Evolutionary conservation across 2,329 filamentous ascomycete species (phyloP).

Genomic region (Capronia americana): DNA sequence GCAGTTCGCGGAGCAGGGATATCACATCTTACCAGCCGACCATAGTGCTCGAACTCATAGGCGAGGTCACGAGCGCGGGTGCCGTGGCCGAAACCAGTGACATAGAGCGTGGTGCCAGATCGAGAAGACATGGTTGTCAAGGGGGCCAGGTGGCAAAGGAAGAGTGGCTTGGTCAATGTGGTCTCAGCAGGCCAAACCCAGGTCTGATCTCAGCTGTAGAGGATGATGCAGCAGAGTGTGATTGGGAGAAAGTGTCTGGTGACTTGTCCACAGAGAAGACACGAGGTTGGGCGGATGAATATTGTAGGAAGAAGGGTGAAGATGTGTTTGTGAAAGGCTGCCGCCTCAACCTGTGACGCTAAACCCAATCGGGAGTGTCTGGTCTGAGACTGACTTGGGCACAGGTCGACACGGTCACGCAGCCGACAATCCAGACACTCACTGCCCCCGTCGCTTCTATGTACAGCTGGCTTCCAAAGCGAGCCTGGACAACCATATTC

Average conservation of each 20-base stretch:
- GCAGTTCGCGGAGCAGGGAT: conserved; percentile 95
- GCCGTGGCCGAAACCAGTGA: conserved; percentile 98
- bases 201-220: conserved; percentile 15
- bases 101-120: conserved; percentile 87
- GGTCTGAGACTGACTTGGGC: conserved; percentile 12
- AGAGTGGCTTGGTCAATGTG: conserved; percentile 11
- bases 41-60: conserved; percentile 99
- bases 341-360: conserved; percentile 13
- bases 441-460: conserved; percentile 4
- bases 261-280: conserved; percentile 12
- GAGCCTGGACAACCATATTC: conserved; percentile 6
- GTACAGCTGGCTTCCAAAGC: conserved; percentile 8
- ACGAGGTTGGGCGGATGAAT: conserved; percentile 10
- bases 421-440: conserved; percentile 12
- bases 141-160: conserved; percentile 26
- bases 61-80: conserved; percentile 98
- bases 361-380: conserved; percentile 7
- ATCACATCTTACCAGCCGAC: conserved; percentile 95
- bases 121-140: conserved; percentile 59
- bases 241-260: conserved; percentile 19
- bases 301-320: conserved; percentile 3
- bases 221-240: conserved; percentile 10
- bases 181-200: not conserved
- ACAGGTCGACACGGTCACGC: not conserved
- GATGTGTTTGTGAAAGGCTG: not conserved